Conservation (phyloP, 2,329 filamentous ascomycete species). For the Curvularia eragrostidis region DNA sequence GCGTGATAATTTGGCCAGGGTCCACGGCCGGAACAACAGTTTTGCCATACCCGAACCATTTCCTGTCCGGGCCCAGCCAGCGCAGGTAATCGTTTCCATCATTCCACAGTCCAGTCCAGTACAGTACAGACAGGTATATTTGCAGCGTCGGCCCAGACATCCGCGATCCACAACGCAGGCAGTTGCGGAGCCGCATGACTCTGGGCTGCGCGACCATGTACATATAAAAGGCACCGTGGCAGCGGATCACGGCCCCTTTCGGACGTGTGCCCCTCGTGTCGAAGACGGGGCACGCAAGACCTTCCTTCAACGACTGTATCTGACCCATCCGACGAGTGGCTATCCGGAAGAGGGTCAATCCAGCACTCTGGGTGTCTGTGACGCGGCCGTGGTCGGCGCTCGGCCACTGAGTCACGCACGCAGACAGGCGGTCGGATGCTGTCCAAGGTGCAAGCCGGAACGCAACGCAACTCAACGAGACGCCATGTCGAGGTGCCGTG, state of each 20-base stretch:
- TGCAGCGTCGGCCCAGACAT: neutral
- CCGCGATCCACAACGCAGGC: neutral
- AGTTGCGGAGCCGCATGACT: constrained; percentile 1
- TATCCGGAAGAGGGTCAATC: neutral
- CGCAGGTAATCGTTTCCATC: too few species aligned
- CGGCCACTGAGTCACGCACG: neutral
- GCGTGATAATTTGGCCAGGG: constrained; percentile 11
- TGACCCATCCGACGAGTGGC: constrained; percentile 4
- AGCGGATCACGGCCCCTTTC: neutral
- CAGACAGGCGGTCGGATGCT: neutral
- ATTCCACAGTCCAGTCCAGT: too few species aligned
- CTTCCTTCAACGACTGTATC: constrained; percentile 3
- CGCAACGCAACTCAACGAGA: neutral
- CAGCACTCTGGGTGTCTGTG: constrained; percentile 1
- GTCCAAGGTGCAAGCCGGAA: constrained; percentile 1
- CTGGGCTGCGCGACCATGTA: neutral
- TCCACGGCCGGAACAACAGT: constrained; percentile 11
- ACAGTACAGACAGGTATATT: too few species aligned
- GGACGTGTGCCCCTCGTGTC: neutral
- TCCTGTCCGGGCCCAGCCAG: neutral
- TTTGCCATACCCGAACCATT: constrained; percentile 1
- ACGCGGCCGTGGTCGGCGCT: constrained; percentile 4
- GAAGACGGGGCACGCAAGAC: constrained; percentile 8
- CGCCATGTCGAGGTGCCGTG: constrained; percentile 4
- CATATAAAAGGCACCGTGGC: constrained; percentile 4